These are phyloP conservation scores for Auriscalpium orientale DNA, from an alignment of 768 basidiomycete genomes.

Conservation along the genomic window DNA sequence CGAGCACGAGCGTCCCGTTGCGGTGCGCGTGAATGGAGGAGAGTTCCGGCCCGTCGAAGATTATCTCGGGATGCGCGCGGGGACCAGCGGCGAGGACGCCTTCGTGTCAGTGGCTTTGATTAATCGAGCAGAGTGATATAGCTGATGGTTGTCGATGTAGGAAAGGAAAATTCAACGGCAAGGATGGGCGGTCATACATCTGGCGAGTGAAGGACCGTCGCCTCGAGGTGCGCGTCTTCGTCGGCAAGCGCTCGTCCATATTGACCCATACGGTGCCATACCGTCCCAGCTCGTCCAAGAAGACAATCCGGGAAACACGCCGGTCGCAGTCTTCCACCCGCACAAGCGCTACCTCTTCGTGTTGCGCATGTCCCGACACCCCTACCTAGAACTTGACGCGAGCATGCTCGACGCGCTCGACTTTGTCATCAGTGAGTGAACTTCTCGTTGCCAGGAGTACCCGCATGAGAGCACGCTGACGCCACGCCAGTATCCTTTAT, in stretches of 20 bases:
- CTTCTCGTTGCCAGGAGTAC: neutral
- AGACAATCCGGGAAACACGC: conserved; percentile 20
- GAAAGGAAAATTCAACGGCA: conserved; percentile 18
- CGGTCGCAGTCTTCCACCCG: conserved; percentile 28
- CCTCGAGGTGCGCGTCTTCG: conserved; percentile 15
- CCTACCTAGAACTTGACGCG: conserved; percentile 29
- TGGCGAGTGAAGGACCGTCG: conserved; percentile 18
- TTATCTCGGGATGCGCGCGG: conserved; percentile 29
- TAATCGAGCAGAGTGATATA: conserved; percentile 3
- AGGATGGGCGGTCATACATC: conserved; percentile 22
- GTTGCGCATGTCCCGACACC: conserved; percentile 27
- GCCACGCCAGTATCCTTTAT: conserved; percentile 24
- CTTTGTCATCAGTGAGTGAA: conserved; percentile 26
- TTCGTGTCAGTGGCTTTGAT: neutral
- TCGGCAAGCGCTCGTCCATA: neutral
- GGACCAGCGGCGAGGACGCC: conserved; percentile 11
- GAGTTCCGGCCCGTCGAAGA: conserved; percentile 21
- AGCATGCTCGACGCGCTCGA: conserved; percentile 28
- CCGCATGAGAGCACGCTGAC: neutral
- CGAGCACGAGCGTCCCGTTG: conserved; percentile 20
- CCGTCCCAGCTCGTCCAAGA: conserved; percentile 23
- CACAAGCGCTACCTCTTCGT: conserved; percentile 28
- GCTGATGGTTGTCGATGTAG: conserved; percentile 6
- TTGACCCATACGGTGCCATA: neutral
- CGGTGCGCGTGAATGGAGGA: conserved; percentile 23